phyloP scores from a whole-genome alignment of 495 filamentous ascomycete genomes.

The Cairneyella variabilis region DNA sequence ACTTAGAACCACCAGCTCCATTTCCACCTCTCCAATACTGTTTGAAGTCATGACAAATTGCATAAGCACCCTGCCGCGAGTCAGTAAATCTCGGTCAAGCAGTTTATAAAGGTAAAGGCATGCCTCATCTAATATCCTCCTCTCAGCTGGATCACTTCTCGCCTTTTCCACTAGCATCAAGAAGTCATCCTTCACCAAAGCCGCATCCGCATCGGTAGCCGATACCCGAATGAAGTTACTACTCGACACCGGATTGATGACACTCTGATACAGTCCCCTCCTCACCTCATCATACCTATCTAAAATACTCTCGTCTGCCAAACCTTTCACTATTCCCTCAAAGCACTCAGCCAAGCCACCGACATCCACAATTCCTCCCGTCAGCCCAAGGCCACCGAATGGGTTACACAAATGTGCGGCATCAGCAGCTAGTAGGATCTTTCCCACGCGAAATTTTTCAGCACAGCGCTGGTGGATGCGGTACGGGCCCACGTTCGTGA shows the following conservation, averaged over 20 bases:
- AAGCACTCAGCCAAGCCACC: slow-evolving; percentile 56
- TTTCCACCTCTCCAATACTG: slow-evolving; percentile 5
- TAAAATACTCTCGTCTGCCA: slow-evolving; percentile 52
- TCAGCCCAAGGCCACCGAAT: slow-evolving; percentile 57
- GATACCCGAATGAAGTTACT: slow-evolving; percentile 45
- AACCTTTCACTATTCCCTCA: slow-evolving; percentile 49
- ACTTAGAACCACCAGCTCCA: too few relatives aligned
- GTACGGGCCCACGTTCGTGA: slow-evolving; percentile 55
- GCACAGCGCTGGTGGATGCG: slow-evolving; percentile 60
- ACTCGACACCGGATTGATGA: slow-evolving; percentile 54
- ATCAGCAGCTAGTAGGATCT: slow-evolving; percentile 54
- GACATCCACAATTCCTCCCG: slow-evolving; percentile 57
- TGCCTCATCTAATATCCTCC: slow-evolving; percentile 2
- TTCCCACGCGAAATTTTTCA: slow-evolving; percentile 48
- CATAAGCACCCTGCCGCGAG: not conserved
- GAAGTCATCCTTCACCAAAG: slow-evolving; percentile 35
- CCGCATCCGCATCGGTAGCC: slow-evolving; percentile 32
- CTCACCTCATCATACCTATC: slow-evolving; percentile 54
- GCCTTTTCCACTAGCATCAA: slow-evolving; percentile 34
- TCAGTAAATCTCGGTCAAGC: not conserved
- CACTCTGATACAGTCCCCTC: slow-evolving; percentile 48
- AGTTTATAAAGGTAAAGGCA: not conserved
- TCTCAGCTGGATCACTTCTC: slow-evolving; percentile 15
- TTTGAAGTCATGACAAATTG: slow-evolving; percentile 1
- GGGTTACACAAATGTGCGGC: slow-evolving; percentile 56